These are phyloP conservation scores for Neurospora sp. DNA, from an alignment of 495 filamentous ascomycete species.

Conservation along the genomic window DNA sequence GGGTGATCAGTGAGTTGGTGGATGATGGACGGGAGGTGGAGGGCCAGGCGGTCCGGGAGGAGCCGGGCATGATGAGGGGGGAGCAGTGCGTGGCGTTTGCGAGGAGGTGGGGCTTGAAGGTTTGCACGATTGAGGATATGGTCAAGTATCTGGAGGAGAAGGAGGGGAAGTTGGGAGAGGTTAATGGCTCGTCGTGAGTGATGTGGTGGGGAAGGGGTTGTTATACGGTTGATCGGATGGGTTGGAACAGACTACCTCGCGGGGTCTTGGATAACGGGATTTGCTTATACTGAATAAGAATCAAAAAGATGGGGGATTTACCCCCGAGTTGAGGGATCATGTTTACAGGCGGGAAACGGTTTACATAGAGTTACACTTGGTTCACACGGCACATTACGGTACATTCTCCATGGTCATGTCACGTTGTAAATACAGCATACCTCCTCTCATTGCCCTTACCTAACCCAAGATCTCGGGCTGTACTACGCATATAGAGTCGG, in stretches of 20 bases:
- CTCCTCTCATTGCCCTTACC: background rate
- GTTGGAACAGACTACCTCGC: background rate
- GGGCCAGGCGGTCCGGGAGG: constrained; percentile 44
- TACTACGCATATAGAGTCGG: background rate
- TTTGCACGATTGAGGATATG: constrained; percentile 91
- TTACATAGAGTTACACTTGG: background rate
- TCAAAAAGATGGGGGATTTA: background rate
- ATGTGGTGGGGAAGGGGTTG: background rate
- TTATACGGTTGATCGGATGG: background rate
- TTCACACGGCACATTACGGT: background rate
- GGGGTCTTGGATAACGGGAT: background rate
- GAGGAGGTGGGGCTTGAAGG: constrained; percentile 75
- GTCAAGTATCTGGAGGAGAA: constrained; percentile 66
- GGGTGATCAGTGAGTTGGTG: constrained; percentile 79
- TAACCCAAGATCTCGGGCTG: background rate
- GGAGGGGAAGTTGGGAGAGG: constrained; percentile 34
- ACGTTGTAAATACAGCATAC: background rate
- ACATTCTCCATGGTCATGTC: background rate
- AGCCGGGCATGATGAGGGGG: constrained; percentile 81
- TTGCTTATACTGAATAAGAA: background rate
- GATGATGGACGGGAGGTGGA: constrained; percentile 59
- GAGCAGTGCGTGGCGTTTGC: constrained; percentile 88
- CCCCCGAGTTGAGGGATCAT: background rate
- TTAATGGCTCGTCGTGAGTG: constrained; percentile 26
- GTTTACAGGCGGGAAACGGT: background rate